Percentiles rank a stretch among this genome's conserved stretches.
phyloP scores from a whole-genome alignment of 495 filamentous ascomycete genomes.

The Talaromyces stipitatus region DNA sequence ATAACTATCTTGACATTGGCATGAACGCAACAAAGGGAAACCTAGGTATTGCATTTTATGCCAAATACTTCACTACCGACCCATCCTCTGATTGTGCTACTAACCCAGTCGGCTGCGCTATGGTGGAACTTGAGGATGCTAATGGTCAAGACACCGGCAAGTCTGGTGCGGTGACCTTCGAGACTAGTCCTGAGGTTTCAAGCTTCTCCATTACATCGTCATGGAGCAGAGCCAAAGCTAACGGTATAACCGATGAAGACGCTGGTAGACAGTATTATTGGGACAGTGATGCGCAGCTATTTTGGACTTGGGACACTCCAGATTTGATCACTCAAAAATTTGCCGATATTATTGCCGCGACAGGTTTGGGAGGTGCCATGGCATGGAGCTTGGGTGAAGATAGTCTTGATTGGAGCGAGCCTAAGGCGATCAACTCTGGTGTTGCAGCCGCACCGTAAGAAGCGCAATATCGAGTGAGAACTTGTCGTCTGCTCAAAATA shows the following conservation, averaged over 20 bases:
- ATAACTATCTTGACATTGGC: constrained; percentile 53
- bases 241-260: constrained; percentile 50
- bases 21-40: constrained; percentile 51
- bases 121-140: constrained; percentile 52
- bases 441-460: constrained; percentile 15
- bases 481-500: neutral
- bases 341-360: constrained; percentile 47
- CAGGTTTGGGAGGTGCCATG: constrained; percentile 62
- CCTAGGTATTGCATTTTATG: constrained; percentile 68
- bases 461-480: neutral
- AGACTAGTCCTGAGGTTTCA: neutral
- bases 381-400: constrained; percentile 72
- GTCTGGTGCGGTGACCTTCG: constrained; percentile 51
- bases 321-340: constrained; percentile 58
- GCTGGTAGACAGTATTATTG: constrained; percentile 63
- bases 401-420: constrained; percentile 45
- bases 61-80: constrained; percentile 62
- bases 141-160: constrained; percentile 59
- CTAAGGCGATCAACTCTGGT: constrained; percentile 48
- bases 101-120: constrained; percentile 53
- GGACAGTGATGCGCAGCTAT: constrained; percentile 50
- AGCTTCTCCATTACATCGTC: constrained; percentile 22
- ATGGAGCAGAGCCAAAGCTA: constrained; percentile 38
- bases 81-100: constrained; percentile 33
- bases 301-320: constrained; percentile 72